phyloP scores from a whole-genome alignment of 1,284 basidiomycete genomes.

The Malassezia furfur region DNA sequence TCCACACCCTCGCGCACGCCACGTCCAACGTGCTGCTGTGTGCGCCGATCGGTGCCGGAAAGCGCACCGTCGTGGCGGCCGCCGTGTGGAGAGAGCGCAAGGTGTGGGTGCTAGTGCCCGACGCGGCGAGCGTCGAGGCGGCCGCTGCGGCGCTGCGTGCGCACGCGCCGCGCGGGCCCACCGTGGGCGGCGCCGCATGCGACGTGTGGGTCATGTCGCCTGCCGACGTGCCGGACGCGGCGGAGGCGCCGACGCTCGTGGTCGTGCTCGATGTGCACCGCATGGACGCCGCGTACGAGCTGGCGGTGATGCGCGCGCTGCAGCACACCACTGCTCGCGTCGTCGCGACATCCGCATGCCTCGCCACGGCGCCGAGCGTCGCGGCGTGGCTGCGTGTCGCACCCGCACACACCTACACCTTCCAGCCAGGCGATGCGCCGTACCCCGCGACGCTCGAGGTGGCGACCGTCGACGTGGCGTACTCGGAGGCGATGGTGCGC shows the following conservation, averaged over 20 bases:
- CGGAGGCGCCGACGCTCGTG: slow-evolving; percentile 52
- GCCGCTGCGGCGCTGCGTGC: neutral
- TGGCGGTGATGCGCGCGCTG: slow-evolving; percentile 57
- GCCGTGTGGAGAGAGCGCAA: slow-evolving; percentile 58
- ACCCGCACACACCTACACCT: slow-evolving; percentile 61
- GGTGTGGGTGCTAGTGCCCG: slow-evolving; percentile 5
- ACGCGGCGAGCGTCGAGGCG: neutral
- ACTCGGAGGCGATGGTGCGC: slow-evolving; percentile 78
- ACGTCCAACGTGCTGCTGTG: slow-evolving; percentile 66
- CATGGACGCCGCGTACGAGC: slow-evolving; percentile 72
- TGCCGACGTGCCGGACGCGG: slow-evolving; percentile 42
- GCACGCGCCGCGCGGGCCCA: neutral
- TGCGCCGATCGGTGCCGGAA: slow-evolving; percentile 72
- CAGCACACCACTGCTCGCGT: slow-evolving; percentile 52
- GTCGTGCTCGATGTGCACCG: slow-evolving; percentile 79
- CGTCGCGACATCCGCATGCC: slow-evolving; percentile 67
- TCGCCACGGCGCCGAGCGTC: slow-evolving; percentile 70
- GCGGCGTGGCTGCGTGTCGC: slow-evolving; percentile 74
- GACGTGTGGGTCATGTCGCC: slow-evolving; percentile 3
- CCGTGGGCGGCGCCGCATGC: neutral
- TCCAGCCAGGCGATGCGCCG: slow-evolving; percentile 72
- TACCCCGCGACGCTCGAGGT: slow-evolving; percentile 64
- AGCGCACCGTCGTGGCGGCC: slow-evolving; percentile 64
- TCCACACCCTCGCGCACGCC: slow-evolving; percentile 72
- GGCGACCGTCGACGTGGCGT: slow-evolving; percentile 73